These are phyloP conservation scores for Anisogramma anomala DNA, from an alignment of 2,329 filamentous ascomycete species.

Conservation along the genomic window DNA sequence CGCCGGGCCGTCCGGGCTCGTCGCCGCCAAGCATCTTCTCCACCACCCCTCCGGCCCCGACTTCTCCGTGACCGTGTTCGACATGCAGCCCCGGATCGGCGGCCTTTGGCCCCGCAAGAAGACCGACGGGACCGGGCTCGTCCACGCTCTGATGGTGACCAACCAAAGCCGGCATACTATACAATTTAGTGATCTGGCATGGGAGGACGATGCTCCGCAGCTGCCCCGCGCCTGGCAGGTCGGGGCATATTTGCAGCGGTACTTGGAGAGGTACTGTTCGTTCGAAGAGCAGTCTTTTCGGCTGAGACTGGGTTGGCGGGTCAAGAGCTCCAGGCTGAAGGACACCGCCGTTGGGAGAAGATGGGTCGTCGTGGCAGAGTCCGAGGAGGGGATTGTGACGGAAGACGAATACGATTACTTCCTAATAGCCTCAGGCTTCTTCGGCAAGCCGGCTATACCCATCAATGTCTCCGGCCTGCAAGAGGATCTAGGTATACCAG, in stretches of 20 bases:
- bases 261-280: constrained; percentile 46
- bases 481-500: constrained; percentile 29
- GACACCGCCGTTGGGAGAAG: constrained; percentile 19
- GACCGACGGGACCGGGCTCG: constrained; percentile 36
- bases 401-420: constrained; percentile 56
- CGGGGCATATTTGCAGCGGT: constrained; percentile 58
- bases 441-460: constrained; percentile 49
- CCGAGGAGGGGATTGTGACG: constrained; percentile 25
- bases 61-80: constrained; percentile 61
- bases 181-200: constrained; percentile 60
- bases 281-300: constrained; percentile 26
- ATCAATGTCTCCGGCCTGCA: constrained; percentile 24
- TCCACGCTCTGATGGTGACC: constrained; percentile 56
- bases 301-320: constrained; percentile 37
- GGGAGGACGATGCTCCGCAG: constrained; percentile 48
- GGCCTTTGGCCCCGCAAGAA: constrained; percentile 61
- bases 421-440: constrained; percentile 65
- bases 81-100: constrained; percentile 53
- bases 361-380: constrained; percentile 31
- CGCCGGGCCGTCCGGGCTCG: constrained; percentile 56
- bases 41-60: constrained; percentile 32
- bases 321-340: constrained; percentile 29
- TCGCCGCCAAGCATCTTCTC: constrained; percentile 62
- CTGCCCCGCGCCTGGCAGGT: constrained; percentile 71
- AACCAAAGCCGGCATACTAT: constrained; percentile 73